phyloP scores from a whole-genome alignment of 139 green algal genomes.

The Chlorella sorokiniana region DNA sequence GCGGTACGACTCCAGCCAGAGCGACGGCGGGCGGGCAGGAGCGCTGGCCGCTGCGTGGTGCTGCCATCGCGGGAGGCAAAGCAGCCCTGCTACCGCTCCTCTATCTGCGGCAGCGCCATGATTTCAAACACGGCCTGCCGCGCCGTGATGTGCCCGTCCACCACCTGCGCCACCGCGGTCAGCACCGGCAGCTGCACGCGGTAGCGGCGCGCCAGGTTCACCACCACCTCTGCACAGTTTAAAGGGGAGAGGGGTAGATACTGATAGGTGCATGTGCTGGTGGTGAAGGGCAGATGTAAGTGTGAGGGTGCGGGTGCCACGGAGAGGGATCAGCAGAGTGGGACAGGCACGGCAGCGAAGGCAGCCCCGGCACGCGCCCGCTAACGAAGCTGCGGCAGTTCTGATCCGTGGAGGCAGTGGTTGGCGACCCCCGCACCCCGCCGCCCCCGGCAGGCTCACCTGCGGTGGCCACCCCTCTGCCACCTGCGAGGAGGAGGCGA shows the following conservation, averaged over 20 bases:
- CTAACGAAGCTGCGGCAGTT: too few species aligned
- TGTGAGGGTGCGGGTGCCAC: too few species aligned
- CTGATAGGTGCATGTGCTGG: too few species aligned
- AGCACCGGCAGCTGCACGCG: conserved; percentile 93
- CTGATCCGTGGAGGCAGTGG: too few species aligned
- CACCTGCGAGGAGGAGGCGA: conserved; percentile 61
- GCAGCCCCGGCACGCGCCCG: too few species aligned
- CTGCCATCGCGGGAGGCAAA: too few species aligned
- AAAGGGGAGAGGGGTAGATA: neutral
- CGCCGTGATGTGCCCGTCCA: conserved; percentile 83
- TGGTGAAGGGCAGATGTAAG: too few species aligned
- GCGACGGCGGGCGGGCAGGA: too few species aligned
- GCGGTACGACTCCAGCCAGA: too few species aligned
- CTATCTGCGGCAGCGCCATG: conserved; percentile 96
- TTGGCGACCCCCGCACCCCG: too few species aligned
- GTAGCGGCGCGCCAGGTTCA: conserved; percentile 88
- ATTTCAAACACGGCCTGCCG: conserved; percentile 87
- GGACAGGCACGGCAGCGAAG: neutral
- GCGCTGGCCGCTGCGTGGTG: too few species aligned
- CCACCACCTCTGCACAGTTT: conserved; percentile 72
- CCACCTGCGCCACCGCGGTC: conserved; percentile 91
- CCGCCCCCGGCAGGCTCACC: neutral
- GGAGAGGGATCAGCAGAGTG: too few species aligned
- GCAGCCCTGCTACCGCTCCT: conserved; percentile 69
- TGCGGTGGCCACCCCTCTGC: conserved; percentile 96